phyloP scores from a whole-genome alignment of 345 rosid species.

The Acer saccharum region DNA sequence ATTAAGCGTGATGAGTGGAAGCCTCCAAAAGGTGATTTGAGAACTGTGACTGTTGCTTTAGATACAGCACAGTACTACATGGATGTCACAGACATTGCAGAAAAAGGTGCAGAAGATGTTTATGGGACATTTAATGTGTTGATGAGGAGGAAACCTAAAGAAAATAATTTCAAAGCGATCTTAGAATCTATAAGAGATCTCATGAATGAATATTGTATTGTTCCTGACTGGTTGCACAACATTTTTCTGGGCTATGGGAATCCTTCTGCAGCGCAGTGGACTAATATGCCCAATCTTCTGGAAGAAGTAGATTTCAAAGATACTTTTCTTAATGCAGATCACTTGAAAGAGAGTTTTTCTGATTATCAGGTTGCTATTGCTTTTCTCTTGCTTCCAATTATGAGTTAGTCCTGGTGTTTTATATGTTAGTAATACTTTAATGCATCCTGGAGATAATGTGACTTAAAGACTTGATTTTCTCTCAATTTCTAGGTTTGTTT shows the following conservation, averaged over 20 bases:
- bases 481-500: slow-evolving; percentile 61
- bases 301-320: slow-evolving; percentile 92
- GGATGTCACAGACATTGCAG: slow-evolving; percentile 91
- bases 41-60: slow-evolving; percentile 89
- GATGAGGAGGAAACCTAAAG: slow-evolving; percentile 99
- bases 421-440: neutral
- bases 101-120: slow-evolving; percentile 90
- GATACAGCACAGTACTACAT: slow-evolving; percentile 98
- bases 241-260: slow-evolving; percentile 95
- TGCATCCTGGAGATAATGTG: neutral
- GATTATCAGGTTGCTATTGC: slow-evolving; percentile 65
- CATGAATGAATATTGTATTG: slow-evolving; percentile 98
- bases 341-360: slow-evolving; percentile 74
- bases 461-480: slow-evolving; percentile 14
- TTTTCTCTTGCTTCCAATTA: slow-evolving; percentile 17
- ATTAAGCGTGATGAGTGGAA: slow-evolving; percentile 97
- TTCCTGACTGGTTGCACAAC: slow-evolving; percentile 98
- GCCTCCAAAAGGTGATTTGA: slow-evolving; percentile 96
- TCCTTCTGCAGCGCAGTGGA: slow-evolving; percentile 99
- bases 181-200: slow-evolving; percentile 99
- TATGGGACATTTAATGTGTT: slow-evolving; percentile 87
- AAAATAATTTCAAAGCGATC: slow-evolving; percentile 98
- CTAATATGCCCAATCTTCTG: slow-evolving; percentile 93
- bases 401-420: neutral
- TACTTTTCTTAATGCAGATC: slow-evolving; percentile 81